Conservation (phyloP, 768 basidiomycete species). For the Termitomyces sp. region DNA sequence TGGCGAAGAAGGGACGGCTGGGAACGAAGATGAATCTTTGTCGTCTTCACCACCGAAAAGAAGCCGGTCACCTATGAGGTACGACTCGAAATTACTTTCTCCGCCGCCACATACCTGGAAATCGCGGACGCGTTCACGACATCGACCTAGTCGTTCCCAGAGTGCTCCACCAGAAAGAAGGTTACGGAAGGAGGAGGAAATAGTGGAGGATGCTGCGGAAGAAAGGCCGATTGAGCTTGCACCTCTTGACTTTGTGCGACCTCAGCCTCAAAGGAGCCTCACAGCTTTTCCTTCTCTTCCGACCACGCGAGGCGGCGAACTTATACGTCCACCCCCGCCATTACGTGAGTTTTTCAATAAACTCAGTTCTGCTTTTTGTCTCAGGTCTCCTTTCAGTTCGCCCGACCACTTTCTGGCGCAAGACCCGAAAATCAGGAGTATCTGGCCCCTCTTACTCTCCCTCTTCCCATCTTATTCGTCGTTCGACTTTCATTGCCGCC, state of each 20-base stretch:
- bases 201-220: constrained; percentile 1
- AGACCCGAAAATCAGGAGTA: constrained; percentile 68
- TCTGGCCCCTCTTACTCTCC: constrained; percentile 70
- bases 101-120: constrained; percentile 50
- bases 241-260: constrained; percentile 11
- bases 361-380: not conserved
- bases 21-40: not conserved
- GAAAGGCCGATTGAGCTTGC: constrained; percentile 11
- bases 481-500: constrained; percentile 76
- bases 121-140: constrained; percentile 26
- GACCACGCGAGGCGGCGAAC: constrained; percentile 38
- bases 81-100: constrained; percentile 36
- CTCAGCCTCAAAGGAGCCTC: constrained; percentile 23
- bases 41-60: constrained; percentile 4
- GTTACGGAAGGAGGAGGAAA: constrained; percentile 5
- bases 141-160: constrained; percentile 43
- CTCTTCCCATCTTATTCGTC: constrained; percentile 66
- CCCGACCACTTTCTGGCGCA: constrained; percentile 81
- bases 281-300: constrained; percentile 24
- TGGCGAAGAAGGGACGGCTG: constrained; percentile 7
- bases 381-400: constrained; percentile 44
- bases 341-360: constrained; percentile 45
- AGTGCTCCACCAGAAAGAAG: constrained; percentile 42
- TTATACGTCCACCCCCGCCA: constrained; percentile 59
- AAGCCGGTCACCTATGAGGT: constrained; percentile 15